Conservation (phyloP, 306 rosid genomes). For the Quercus variabilis region DNA sequence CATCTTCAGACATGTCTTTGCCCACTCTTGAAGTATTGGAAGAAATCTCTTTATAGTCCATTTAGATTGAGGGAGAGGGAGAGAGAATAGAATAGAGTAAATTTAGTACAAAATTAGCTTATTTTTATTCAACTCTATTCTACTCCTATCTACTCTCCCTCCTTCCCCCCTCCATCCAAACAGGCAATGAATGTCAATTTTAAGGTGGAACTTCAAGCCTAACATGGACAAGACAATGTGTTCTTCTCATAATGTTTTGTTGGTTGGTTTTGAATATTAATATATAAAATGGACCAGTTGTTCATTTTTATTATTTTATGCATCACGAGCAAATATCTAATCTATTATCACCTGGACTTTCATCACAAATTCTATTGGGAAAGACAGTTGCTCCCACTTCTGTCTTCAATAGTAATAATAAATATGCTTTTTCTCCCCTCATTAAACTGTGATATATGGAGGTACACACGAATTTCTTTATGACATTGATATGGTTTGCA, state of each 20-base stretch:
- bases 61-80: no score
- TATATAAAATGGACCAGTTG: constrained; percentile 5
- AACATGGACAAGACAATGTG: constrained; percentile 66
- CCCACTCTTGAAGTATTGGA: constrained; percentile 64
- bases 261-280: constrained; percentile 46
- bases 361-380: not conserved
- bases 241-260: constrained; percentile 60
- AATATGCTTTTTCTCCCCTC: not conserved
- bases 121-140: no score
- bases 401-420: not conserved
- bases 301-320: constrained; percentile 1
- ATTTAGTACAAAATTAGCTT: no score
- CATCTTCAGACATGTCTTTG: constrained; percentile 55
- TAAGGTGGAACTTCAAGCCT: constrained; percentile 72
- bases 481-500: not conserved
- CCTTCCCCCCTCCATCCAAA: no score
- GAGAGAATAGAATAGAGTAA: no score
- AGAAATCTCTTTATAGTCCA: constrained; percentile 40
- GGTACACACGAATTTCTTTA: not conserved
- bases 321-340: constrained; percentile 9
- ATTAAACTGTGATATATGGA: not conserved
- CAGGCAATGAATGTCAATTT: constrained; percentile 25
- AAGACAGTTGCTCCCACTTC: not conserved
- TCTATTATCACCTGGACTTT: not conserved
- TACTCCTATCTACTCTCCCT: no score